Evolutionary conservation across 306 rosid species (phyloP).

Genomic region (Rubus idaeus): DNA sequence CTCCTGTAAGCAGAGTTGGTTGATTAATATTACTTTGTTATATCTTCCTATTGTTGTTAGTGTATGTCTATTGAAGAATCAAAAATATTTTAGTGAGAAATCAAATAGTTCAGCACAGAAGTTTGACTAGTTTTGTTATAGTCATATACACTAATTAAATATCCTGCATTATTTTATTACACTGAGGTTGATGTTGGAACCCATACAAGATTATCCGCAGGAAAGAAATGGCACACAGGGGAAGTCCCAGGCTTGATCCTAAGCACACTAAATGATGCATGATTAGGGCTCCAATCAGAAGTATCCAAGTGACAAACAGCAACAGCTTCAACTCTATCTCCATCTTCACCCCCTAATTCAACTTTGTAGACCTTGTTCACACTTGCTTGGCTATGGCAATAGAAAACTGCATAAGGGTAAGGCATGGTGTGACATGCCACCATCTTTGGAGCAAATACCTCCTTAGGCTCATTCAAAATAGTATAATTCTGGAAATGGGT

Average conservation of each 20-base stretch:
- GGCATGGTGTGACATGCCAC: constrained; percentile 88
- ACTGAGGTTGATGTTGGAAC: constrained; percentile 31
- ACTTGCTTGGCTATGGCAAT: constrained; percentile 59
- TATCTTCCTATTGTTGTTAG: not conserved
- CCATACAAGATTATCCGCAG: constrained; percentile 66
- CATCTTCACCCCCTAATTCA: constrained; percentile 53
- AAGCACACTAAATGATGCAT: constrained; percentile 64
- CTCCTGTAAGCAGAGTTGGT: not conserved
- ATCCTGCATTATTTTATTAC: not conserved
- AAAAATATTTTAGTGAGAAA: not conserved
- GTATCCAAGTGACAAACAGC: constrained; percentile 82
- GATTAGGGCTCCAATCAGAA: constrained; percentile 62
- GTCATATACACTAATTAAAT: not conserved
- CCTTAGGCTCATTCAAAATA: constrained; percentile 37
- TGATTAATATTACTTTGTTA: not conserved
- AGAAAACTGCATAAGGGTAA: constrained; percentile 68
- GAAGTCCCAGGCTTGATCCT: constrained; percentile 50
- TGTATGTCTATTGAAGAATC: not conserved
- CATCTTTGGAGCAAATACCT: constrained; percentile 51
- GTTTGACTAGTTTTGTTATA: not conserved
- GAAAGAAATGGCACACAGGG: constrained; percentile 83
- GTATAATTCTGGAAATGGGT: constrained; percentile 70
- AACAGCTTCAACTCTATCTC: constrained; percentile 58
- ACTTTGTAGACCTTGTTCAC: constrained; percentile 49
- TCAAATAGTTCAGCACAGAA: not conserved